Percentiles rank a stretch among this genome's conserved stretches.
phyloP scores from a whole-genome alignment of 2,329 filamentous ascomycete species.

The Allantophomopsis cytisporea region DNA sequence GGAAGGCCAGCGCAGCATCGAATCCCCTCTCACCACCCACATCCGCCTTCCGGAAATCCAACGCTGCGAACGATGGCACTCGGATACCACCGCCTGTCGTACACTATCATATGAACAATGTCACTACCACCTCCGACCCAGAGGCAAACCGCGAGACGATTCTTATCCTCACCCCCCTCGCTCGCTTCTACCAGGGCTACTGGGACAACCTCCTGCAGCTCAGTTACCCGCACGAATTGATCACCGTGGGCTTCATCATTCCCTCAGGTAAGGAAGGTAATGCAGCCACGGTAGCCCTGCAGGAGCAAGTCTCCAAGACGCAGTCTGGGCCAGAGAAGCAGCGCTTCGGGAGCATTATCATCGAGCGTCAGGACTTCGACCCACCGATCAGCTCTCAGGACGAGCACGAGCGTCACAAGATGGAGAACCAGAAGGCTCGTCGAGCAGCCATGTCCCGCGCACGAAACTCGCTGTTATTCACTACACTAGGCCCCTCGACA shows the following conservation, averaged over 20 bases:
- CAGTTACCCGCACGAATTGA: slow-evolving; percentile 83
- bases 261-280: slow-evolving; percentile 91
- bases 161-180: slow-evolving; percentile 84
- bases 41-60: slow-evolving; percentile 57
- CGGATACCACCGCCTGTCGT: slow-evolving; percentile 67
- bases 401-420: slow-evolving; percentile 82
- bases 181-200: slow-evolving; percentile 85
- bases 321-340: slow-evolving; percentile 65
- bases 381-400: slow-evolving; percentile 67
- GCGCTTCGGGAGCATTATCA: slow-evolving; percentile 86
- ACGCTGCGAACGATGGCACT: slow-evolving; percentile 30
- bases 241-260: slow-evolving; percentile 90
- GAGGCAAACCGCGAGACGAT: slow-evolving; percentile 71
- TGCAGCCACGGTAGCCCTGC: slow-evolving; percentile 66
- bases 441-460: slow-evolving; percentile 86
- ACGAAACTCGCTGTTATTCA: slow-evolving; percentile 89
- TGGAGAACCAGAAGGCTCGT: slow-evolving; percentile 76
- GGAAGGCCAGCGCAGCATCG: slow-evolving; percentile 43
- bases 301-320: slow-evolving; percentile 73
- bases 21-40: slow-evolving; percentile 63
- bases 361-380: slow-evolving; percentile 90
- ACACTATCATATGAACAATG: slow-evolving; percentile 89
- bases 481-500: slow-evolving; percentile 77
- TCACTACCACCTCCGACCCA: slow-evolving; percentile 69
- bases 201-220: slow-evolving; percentile 87